These are phyloP conservation scores for Urtica urens DNA, from an alignment of 306 rosid species.

Conservation along the genomic window DNA sequence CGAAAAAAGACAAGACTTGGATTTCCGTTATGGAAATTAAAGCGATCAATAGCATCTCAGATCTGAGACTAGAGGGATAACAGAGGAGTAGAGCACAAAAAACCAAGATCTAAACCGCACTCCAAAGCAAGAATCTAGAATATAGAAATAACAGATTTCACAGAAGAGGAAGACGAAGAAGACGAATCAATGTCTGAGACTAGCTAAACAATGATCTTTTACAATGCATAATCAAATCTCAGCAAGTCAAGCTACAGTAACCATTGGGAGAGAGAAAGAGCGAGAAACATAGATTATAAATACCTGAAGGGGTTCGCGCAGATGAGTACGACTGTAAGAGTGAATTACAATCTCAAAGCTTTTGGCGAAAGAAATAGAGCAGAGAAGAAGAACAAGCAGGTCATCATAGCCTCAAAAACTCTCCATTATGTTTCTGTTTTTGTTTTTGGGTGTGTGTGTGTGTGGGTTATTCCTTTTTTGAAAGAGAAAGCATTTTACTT, in stretches of 20 bases:
- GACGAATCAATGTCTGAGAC: neutral
- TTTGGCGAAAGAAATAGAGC: constrained; percentile 23
- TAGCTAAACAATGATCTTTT: constrained; percentile 22
- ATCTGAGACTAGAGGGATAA: constrained; percentile 35
- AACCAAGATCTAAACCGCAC: constrained; percentile 4
- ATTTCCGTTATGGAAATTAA: constrained; percentile 10
- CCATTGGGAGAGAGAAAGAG: constrained; percentile 14
- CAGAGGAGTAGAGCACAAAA: constrained; percentile 16
- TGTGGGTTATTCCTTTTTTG: constrained; percentile 1
- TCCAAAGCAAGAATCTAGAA: no score
- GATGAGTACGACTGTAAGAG: constrained; percentile 9
- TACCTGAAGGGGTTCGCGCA: constrained; percentile 46
- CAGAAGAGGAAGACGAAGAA: constrained; percentile 16
- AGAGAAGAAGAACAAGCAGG: constrained; percentile 17
- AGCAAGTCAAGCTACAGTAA: constrained; percentile 8
- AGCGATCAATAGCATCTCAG: constrained; percentile 27
- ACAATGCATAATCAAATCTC: constrained; percentile 17
- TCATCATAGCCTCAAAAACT: constrained; percentile 24
- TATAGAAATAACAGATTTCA: constrained; percentile 1
- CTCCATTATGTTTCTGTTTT: constrained; percentile 8
- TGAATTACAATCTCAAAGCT: constrained; percentile 18
- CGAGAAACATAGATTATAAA: constrained; percentile 14
- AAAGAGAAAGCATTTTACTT: constrained; percentile 12
- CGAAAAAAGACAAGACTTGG: neutral
- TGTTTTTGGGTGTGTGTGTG: no score